These are phyloP conservation scores for Psilocybe cubensis DNA, from an alignment of 768 basidiomycete species.

Conservation along the genomic window DNA sequence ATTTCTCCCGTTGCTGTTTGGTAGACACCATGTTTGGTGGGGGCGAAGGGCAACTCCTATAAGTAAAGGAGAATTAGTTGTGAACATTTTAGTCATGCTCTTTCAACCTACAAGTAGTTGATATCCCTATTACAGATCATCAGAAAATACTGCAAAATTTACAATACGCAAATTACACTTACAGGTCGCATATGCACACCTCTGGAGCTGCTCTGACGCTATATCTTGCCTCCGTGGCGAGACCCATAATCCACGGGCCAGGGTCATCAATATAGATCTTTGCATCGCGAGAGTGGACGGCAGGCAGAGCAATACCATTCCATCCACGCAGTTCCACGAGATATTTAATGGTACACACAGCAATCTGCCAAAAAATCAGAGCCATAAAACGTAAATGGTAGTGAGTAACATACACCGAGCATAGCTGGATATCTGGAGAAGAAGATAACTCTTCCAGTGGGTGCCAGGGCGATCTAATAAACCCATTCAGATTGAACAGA, in stretches of 20 bases:
- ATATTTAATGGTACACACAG: constrained; percentile 89
- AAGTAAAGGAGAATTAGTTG: constrained; percentile 12
- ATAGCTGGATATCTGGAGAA: constrained; percentile 89
- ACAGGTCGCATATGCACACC: constrained; percentile 88
- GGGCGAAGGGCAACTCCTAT: constrained; percentile 77
- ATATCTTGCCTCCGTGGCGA: constrained; percentile 85
- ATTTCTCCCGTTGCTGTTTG: constrained; percentile 83
- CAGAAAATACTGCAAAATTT: neutral
- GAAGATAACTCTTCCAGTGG: constrained; percentile 86
- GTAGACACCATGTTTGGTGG: constrained; percentile 73
- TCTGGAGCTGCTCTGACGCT: constrained; percentile 76
- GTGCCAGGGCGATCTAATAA: constrained; percentile 80
- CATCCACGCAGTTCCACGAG: constrained; percentile 92
- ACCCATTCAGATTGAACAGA: neutral
- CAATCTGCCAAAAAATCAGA: constrained; percentile 50
- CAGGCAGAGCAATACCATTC: constrained; percentile 84
- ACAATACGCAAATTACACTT: too few species aligned
- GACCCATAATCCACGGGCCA: constrained; percentile 94
- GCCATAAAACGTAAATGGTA: neutral
- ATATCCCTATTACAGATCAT: constrained; percentile 60
- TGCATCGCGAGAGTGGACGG: constrained; percentile 88
- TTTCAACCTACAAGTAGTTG: constrained; percentile 65
- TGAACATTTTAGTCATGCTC: neutral
- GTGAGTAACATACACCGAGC: constrained; percentile 65
- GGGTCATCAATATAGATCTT: constrained; percentile 96